Evolutionary conservation across 257 asterid species (phyloP), one percentile per base, ranked within the genome.

Genomic region (Solanum habrochaites): DNA sequence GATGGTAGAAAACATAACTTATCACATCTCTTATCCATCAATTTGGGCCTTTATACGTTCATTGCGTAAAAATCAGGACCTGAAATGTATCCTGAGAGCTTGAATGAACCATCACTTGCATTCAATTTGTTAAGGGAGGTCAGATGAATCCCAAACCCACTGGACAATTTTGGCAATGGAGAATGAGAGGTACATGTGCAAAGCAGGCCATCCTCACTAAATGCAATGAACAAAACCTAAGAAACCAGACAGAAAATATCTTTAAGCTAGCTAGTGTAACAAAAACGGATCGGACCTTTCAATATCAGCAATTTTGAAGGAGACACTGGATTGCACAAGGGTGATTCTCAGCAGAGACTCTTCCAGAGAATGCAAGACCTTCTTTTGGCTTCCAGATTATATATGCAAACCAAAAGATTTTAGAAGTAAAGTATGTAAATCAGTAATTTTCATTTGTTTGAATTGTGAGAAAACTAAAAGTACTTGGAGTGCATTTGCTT

Each of bases 31-130:
- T 74, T 39, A 74, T 39, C 66, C 66, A 56, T 56, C 66, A 56
- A 56, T 56, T 56, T 56, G 25, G 66, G 12, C 10, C 25, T 56
- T 3, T 20, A 56, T 1, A 7, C 25, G 2, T 7, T 56, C 89
- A 86, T 88, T 87, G 93, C 88, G 82, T 88, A 88, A 71, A 88
- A 83, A 60, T 92, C 94, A 70, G 98, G 98, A 90, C 91, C 95
- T 82, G 99, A 95, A 72, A 96, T 87, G 91, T 92, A 94, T 67
- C 98, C 99, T 88, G 93, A 90, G 87, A 96, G 97, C 90, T 91
- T 93, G 89, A 94, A 77, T 85, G 87, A 92, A 73, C 95, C 92
- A 87, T 91, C 92, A 88, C 91, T 90, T 73, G 88, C 88, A 81
- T 91, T 90, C 89, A 95, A 82, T 86, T 91, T 92, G 87, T 87